Evolutionary conservation across 2,329 filamentous ascomycete species (phyloP).

Genomic region (Taxawa tesnikishii): DNA sequence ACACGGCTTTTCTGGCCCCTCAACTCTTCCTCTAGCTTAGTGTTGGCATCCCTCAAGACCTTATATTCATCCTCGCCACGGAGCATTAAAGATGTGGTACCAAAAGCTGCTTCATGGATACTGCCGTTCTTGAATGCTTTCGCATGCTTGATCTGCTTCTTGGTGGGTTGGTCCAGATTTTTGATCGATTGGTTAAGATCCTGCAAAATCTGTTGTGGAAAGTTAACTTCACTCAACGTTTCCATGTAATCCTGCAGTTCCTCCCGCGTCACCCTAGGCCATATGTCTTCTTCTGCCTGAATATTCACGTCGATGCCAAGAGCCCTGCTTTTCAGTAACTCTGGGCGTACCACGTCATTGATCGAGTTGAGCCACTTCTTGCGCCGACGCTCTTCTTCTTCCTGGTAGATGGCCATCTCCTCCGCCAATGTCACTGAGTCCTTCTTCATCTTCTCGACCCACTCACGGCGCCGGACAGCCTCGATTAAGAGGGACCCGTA

Average conservation of each 20-base stretch:
- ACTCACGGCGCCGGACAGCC: conserved; percentile 74
- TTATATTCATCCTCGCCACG: conserved; percentile 76
- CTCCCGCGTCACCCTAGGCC: conserved; percentile 64
- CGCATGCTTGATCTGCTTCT: conserved; percentile 72
- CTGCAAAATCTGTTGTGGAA: conserved; percentile 52
- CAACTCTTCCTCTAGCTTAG: conserved; percentile 49
- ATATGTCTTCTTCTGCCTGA: conserved; percentile 63
- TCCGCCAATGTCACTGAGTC: conserved; percentile 83
- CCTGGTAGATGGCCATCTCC: conserved; percentile 82
- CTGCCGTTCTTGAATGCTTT: conserved; percentile 97
- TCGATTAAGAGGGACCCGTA: conserved; percentile 86
- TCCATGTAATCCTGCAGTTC: conserved; percentile 67
- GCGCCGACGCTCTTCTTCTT: conserved; percentile 80
- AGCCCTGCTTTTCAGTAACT: conserved; percentile 55
- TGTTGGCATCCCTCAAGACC: conserved; percentile 36
- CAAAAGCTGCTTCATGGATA: conserved; percentile 77
- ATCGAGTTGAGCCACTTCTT: conserved; percentile 85
- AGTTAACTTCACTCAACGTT: conserved; percentile 50
- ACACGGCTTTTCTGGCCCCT: conserved; percentile 88
- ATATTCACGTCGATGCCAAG: conserved; percentile 77
- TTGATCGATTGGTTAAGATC: conserved; percentile 66
- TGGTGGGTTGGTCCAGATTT: conserved; percentile 70
- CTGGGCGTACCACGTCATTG: conserved; percentile 57
- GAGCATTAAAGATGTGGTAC: conserved; percentile 73
- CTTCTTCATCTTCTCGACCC: conserved; percentile 78